Conservation (phyloP, 768 basidiomycete species). For the Cystofilobasidium bisporidii region DNA sequence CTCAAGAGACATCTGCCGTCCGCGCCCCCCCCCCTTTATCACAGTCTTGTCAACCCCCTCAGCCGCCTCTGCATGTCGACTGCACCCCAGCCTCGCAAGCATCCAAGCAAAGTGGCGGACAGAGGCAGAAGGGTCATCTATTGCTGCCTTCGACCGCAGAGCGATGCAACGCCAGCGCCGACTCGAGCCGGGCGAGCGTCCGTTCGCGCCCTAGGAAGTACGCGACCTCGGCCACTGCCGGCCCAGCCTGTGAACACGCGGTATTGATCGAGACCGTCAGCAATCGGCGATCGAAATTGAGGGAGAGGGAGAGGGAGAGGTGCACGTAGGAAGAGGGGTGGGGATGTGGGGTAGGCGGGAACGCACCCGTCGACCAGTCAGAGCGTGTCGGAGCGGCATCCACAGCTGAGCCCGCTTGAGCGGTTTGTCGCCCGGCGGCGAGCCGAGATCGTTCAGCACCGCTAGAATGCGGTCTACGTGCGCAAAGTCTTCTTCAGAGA, state of each 20-base stretch:
- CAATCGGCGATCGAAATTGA: background rate
- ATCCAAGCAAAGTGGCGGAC: background rate
- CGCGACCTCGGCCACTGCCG: background rate
- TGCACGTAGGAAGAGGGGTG: no score
- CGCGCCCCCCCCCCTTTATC: no score
- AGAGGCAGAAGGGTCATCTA: background rate
- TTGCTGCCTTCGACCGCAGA: background rate
- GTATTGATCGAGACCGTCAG: background rate
- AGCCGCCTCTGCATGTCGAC: no score
- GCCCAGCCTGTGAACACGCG: background rate
- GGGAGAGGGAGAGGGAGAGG: background rate
- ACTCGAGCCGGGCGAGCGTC: background rate
- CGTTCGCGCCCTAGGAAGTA: background rate
- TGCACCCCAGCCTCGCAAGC: no score
- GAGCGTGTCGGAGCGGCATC: conserved; percentile 61
- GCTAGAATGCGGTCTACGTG: background rate
- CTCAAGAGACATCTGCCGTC: no score
- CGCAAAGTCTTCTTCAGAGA: conserved; percentile 20
- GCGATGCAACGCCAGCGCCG: background rate
- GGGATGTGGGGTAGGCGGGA: no score
- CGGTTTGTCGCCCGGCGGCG: background rate
- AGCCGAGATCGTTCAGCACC: conserved; percentile 34
- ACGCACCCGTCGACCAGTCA: conserved; percentile 76
- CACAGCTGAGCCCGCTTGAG: conserved; percentile 50
- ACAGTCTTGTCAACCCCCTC: no score